Evolutionary conservation across 495 filamentous ascomycete genomes (phyloP), one percentile per base, ranked within the genome.

Genomic region (Neurospora sp.): DNA sequence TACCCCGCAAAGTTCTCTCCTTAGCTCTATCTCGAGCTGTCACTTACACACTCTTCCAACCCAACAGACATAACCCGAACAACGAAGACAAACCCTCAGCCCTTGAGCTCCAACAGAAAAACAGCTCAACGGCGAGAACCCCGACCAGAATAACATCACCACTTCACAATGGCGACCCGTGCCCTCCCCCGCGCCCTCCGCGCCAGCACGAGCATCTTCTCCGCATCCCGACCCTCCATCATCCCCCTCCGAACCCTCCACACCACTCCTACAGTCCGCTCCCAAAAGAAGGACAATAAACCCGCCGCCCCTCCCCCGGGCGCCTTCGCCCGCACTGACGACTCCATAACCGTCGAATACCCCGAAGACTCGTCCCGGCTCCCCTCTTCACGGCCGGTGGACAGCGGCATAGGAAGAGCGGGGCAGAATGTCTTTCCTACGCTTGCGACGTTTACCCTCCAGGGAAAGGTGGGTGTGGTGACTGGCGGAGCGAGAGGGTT

Each of bases 401-500:
- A 62, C 54, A 88, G 90, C 73, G 92, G 92, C 48, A 87, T 91
- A 8, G 92, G 92, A 62, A 88, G 90, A 11, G 84, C 86, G 90
- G 77, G 89, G 85, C 69, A 78, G 73, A 73, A 89, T 72, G 79
- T 82, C 66, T 81, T 83, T 69, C 84, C 83, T 1, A 84, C 84
- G 15, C 82, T 86, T 19, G 81, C 84, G 17, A 79, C 88, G 39
- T 97, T 96, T 82, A 93, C 92, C 0, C 84, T 97, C 34, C 91
- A 96, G 80, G 90, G 88, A 36, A 90, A 89, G 77, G 91, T 93
- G 7, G 92, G 85, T 34, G 84, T 96, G 7, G 92, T 97, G 3
- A 97, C 94, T 13, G 94, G 94, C 39, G 94, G 94, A 76, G 94
- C 94, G 45, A 85, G 94, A 76, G 94, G 94, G 5, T 80, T 97